Base-by-base conservation (phyloP, 306 rosid genomes). In the Gynostemma pentaphyllum region DNA sequence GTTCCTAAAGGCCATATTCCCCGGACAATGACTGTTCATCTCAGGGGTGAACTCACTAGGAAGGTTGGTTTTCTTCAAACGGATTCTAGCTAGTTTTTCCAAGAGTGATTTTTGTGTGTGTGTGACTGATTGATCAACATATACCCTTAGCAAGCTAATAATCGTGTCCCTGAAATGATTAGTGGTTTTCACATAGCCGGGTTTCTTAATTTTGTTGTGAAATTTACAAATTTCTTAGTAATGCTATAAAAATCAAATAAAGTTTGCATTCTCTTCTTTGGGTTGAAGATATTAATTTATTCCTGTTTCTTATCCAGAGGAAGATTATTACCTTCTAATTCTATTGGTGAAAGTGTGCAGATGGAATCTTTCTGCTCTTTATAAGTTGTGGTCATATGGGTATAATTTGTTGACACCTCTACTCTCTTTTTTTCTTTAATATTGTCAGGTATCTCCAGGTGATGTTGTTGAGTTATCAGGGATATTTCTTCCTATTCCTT, bases 1-100 rank as follows among this genome's bases (percentile, higher is more conserved):
- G 97, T 94, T 48, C 99, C 99, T 30, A 94, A 94, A 76, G 99
- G 99, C 39, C 99, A 94, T 69, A 88, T 94, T 75, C 97, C 99
- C 29, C 80, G 99, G 62, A 74, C 99, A 68, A 88, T 94, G 97
- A 80, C 97, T 18, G 90, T 86, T 62, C 99, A 86, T 79, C 79
- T 94, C n/a, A 78, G 97, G 78, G 99, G 99, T 69, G 99, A 94
- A 71, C 90, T 94, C 69, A 94, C 97, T 1, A 86, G 99, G 79
- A 94, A 88, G 97, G 99, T 92, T 47, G 42, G 74, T 51, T 74
- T 28, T 53, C 73, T 32, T 62, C 62, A 49, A 54, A 44, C 39
- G 70, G 66, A 60, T 67, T 72, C 59, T 49, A 41, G 45, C 73
- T 4, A 68, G 70, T 11, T 15, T 64, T 39, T 50, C 26, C 24